phyloP scores from a whole-genome alignment of 441 rosid genomes.

The Euphorbia schlechtendalii region DNA sequence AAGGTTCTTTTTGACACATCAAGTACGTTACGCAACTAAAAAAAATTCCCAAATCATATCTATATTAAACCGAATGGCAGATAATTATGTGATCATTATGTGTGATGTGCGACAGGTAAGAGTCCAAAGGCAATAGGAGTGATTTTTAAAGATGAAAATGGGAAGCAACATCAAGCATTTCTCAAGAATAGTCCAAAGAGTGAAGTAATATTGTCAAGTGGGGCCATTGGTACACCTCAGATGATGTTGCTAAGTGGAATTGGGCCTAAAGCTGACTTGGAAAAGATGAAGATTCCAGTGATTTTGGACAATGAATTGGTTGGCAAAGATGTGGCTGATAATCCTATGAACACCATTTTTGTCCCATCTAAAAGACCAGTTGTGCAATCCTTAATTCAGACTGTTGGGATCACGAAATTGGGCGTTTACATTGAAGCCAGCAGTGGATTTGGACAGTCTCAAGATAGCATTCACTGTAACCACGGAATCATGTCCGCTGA shows the following conservation, averaged over 20 bases:
- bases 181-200: constrained; percentile 46
- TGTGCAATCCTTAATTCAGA: constrained; percentile 66
- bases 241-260: constrained; percentile 83
- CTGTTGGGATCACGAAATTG: constrained; percentile 81
- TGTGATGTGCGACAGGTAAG: constrained; percentile 30
- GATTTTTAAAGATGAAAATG: constrained; percentile 81
- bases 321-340: constrained; percentile 87
- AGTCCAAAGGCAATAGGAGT: constrained; percentile 74
- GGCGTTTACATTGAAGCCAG: constrained; percentile 95
- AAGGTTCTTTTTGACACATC: constrained; percentile 60
- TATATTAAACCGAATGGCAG: no score
- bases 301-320: constrained; percentile 59
- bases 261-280: constrained; percentile 67
- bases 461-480: constrained; percentile 68
- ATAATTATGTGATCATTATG: no score
- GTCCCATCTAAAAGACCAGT: constrained; percentile 58
- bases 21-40: constrained; percentile 27
- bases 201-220: constrained; percentile 75
- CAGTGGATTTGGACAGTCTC: constrained; percentile 81
- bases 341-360: constrained; percentile 83
- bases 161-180: constrained; percentile 56
- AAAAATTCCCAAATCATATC: no score
- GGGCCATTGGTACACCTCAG: constrained; percentile 92
- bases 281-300: constrained; percentile 49
- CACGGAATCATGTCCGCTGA: constrained; percentile 79